phyloP scores from a whole-genome alignment of 306 rosid species.

The Acacia confusa region DNA sequence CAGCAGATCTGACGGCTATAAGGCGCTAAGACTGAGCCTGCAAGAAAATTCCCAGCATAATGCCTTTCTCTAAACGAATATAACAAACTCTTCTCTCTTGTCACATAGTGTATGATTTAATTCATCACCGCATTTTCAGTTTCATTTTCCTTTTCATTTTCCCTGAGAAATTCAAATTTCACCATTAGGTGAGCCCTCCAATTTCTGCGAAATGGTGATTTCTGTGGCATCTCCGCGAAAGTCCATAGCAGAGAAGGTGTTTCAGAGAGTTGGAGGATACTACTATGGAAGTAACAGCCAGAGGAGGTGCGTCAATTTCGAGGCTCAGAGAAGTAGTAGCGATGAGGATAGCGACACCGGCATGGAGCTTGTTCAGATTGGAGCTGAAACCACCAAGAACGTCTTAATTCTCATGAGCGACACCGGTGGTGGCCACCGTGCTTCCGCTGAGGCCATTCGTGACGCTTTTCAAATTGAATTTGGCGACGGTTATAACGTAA shows the following conservation, averaged over 20 bases:
- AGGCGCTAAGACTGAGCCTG: not conserved
- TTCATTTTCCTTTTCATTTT: not conserved
- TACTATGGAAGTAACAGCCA: constrained; percentile 30
- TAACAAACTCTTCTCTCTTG: not conserved
- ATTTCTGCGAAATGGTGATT: constrained; percentile 43
- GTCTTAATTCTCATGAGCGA: constrained; percentile 97
- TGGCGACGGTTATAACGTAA: constrained; percentile 85
- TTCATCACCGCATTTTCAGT: not conserved
- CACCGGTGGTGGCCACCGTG: constrained; percentile 97
- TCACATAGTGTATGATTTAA: not conserved
- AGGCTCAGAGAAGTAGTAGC: constrained; percentile 20
- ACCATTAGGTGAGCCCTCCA: constrained; percentile 20
- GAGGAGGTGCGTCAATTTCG: constrained; percentile 36
- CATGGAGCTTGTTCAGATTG: constrained; percentile 84
- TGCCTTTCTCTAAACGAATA: constrained; percentile 14
- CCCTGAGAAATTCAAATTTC: constrained; percentile 30
- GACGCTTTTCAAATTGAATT: constrained; percentile 80
- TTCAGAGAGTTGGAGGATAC: constrained; percentile 53
- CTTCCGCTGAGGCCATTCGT: constrained; percentile 93
- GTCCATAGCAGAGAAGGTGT: constrained; percentile 69
- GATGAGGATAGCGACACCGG: constrained; percentile 51
- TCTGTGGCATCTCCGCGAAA: constrained; percentile 57
- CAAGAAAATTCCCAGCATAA: constrained; percentile 1
- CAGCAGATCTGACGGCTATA: not conserved
- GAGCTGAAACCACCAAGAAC: constrained; percentile 85